Evolutionary conservation across 169 alveolate genomes (phyloP), one percentile per base, ranked within the genome.

Genomic region (Plasmodium cynomolgi): DNA sequence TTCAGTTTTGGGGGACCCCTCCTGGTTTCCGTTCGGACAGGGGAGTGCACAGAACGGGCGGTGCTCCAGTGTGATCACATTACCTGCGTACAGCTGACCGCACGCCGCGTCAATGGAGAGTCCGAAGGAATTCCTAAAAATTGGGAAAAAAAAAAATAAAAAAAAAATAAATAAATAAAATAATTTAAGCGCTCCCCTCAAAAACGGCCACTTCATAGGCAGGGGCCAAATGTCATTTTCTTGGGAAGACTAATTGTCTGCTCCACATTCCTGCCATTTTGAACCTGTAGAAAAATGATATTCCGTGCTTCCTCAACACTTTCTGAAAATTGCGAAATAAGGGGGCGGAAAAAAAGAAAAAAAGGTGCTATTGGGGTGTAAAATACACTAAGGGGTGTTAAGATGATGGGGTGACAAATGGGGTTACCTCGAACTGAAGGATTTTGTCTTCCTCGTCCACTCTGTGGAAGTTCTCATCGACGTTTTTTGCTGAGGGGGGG

Each of bases 71-170:
- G 44, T 71, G 4, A 20, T 6, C 77, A 54, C 50, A 26, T 37
- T 71, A 96, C 97, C 97, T 81, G 97, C 97, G 62, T 84, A 95
- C 54, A 97, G 95, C 62, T 97, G 98, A 44, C 98, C 98, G 58
- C 98, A 97, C 15, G 98, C 98, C 1, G 98, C 98, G 71, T 97
- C 98, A 44, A 97, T 97, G 29, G 95, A 75, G 84, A 95, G 93
- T 13, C 98, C 98, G 71, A 96, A 97, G 84, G 96, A 96, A 83
- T 97, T 96, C 75, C 98, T 96, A 75, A 26, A 71, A 31, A 8
- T 15, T 33, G 34, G 34, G 44, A 26, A 20, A 83, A 34, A 26
- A 71, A 23, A 23, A 41, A 34, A 34, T n/a, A 58, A 29, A 84
- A 31, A 83, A 6, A 62, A 33, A 58, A 26, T 3, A n/a, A n/a